Evolutionary conservation across 2,329 filamentous ascomycete species (phyloP), one percentile per base, ranked within the genome.

Genomic region (Hymenoscyphus scutula): DNA sequence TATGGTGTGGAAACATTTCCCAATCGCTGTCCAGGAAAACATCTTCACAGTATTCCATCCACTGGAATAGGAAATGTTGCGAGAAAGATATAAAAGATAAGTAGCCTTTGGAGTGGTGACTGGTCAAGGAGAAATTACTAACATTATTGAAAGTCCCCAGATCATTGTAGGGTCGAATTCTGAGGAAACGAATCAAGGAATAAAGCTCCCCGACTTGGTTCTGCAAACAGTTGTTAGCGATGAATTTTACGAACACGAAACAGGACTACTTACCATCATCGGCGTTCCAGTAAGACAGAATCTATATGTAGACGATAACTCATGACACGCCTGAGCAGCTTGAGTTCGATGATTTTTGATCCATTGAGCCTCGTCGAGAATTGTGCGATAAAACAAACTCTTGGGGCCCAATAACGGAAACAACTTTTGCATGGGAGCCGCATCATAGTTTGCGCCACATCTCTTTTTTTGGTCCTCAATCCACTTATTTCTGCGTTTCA

Each of bases 281-380:
- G 91, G 91, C 0, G 91, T 95, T 29, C 91, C 91, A 2, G 88
- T 91, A 74, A 94, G 83, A 71, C 89, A 92, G 78, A 90, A 87
- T 56, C 90, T 82, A 71, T 89, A 84, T 38, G 77, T 79, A 15
- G 89, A 79, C 64, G 82, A 77, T 17, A 95, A 75, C 11, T 77
- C 74, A 67, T 79, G 84, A 32, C 84, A 84, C 4, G 85, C 89
- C 65, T 81, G 80, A 1, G 89, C 83, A 5, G 81, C 77, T 65
- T 85, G 83, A 0, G 89, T 88, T 48, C 77, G 80, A 62, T 83
- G 83, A 71, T 93, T 94, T 77, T 94, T 94, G 78, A 94, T 91
- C 71, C 82, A 88, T 71, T 94, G 90, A 1, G 90, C 89, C 75
- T 94, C 91, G 67, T 95, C 91, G 8, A 94, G 78, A 59, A 95